phyloP scores from a whole-genome alignment of 2,329 filamentous ascomycete genomes.

The Tolypocladium ovalisporum region DNA sequence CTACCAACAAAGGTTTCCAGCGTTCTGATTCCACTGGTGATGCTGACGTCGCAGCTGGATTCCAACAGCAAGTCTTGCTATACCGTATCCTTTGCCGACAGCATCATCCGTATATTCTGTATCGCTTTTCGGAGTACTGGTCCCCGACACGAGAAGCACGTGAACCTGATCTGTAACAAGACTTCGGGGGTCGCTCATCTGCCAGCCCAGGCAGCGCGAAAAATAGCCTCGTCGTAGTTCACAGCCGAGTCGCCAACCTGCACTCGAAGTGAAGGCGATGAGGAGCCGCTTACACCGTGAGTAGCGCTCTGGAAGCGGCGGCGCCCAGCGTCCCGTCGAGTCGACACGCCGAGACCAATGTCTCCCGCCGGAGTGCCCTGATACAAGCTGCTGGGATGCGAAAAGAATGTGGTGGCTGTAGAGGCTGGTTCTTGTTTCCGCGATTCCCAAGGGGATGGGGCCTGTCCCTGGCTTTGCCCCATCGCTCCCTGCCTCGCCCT shows the following conservation, averaged over 20 bases:
- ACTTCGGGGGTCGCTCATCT: background rate
- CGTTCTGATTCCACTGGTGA: background rate
- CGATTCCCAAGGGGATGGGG: constrained; percentile 9
- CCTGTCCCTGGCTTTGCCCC: constrained; percentile 8
- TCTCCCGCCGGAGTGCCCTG: constrained; percentile 30
- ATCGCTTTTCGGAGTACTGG: background rate
- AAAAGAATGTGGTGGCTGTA: constrained; percentile 27
- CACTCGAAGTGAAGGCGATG: constrained; percentile 12
- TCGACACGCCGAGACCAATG: constrained; percentile 3
- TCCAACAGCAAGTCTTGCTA: background rate
- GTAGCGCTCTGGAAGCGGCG: constrained; percentile 8
- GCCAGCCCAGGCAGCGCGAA: constrained; percentile 20
- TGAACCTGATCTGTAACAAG: background rate
- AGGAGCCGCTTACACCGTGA: constrained; percentile 3
- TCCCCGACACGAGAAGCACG: background rate
- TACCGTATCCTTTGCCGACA: background rate
- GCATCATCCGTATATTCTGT: background rate
- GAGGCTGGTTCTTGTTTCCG: constrained; percentile 9
- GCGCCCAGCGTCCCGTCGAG: background rate
- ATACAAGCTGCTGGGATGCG: constrained; percentile 39
- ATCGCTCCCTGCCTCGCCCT: constrained; percentile 10
- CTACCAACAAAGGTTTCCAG: background rate
- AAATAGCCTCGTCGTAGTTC: constrained; percentile 23
- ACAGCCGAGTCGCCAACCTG: constrained; percentile 22
- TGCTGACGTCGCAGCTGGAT: background rate